Base-by-base conservation (phyloP, 208 protist genomes). In the Blechomonas ayalai region DNA sequence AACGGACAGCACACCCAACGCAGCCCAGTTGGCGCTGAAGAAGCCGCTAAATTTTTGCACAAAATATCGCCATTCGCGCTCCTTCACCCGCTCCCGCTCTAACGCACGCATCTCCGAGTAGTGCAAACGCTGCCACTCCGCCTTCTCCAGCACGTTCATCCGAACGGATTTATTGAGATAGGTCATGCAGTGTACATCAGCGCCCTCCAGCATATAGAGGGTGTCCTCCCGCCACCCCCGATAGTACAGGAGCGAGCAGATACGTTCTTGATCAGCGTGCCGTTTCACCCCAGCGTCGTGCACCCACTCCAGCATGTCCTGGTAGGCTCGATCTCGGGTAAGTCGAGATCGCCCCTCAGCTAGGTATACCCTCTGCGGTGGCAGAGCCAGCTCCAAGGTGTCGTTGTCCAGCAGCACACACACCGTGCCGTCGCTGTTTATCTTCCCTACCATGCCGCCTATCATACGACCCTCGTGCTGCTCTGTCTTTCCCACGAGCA, bases 361-460 rank as follows among this genome's bases (percentile, higher is more conserved):
- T 0, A 90, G 57, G 29, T 52, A 67, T 7, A 93, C 66, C 36
- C 67, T 53, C 20, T 67, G 56, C 28, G 67, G 80, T 20, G 75
- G 64, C 24, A 93, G 69, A 32, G 71, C 67, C 16, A 58, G 27
- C 34, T 79, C 70, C 38, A 84, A 90, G 15, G 51, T 70, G 55
- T 85, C 76, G 67, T 88, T 83, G 59, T 93, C 85, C 24, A 93
- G 52, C 22, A 93, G 56, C 3, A 90, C 81, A 8, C 69, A 73
- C 31, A 89, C 63, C 2, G 85, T 90, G 32, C 85, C 85, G 62
- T 93, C 81, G 54, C 81, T 82, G 57, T 90, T 87, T 8, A 90
- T 78, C 19, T 68, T 69, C 0, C 64, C 79, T 10, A 93, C 79
- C 8, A 90, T 52, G 47, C 81, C 85, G 15, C 76, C 70, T 24